Conservation (phyloP, 805 yeast genomes). For the Lipomyces mesembrius region DNA sequence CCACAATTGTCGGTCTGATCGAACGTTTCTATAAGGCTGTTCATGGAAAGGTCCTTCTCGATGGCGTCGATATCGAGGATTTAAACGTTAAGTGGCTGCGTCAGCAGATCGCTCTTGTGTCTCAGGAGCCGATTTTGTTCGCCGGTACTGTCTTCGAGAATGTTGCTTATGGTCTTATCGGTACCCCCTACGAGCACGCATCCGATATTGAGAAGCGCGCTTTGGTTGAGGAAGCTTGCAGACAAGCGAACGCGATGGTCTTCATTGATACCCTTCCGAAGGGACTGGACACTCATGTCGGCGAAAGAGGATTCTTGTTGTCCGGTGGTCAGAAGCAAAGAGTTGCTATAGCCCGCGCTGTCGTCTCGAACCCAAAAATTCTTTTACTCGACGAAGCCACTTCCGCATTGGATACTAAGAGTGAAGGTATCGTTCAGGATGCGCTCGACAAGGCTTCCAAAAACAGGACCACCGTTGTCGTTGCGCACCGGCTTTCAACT, state of each 20-base stretch:
- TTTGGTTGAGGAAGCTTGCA: conserved; percentile 51
- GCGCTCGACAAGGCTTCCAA: conserved; percentile 50
- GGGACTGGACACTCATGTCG: conserved; percentile 56
- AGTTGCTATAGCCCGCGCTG: conserved; percentile 64
- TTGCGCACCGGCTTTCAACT: conserved; percentile 59
- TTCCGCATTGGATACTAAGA: conserved; percentile 66
- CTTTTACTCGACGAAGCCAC: conserved; percentile 69
- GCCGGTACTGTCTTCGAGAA: conserved; percentile 82
- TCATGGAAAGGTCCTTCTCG: conserved; percentile 54
- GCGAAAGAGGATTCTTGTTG: conserved; percentile 61
- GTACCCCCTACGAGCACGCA: conserved; percentile 43
- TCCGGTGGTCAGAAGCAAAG: conserved; percentile 76
- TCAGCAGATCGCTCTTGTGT: conserved; percentile 61
- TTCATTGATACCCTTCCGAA: conserved; percentile 59
- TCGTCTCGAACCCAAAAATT: conserved; percentile 59
- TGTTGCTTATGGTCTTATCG: conserved; percentile 70
- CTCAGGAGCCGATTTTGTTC: conserved; percentile 64
- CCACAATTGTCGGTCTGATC: conserved; percentile 56
- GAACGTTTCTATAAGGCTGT: conserved; percentile 63
- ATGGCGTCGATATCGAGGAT: conserved; percentile 56
- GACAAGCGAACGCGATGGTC: conserved; percentile 56
- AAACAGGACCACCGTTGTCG: conserved; percentile 61
- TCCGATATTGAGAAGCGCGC: conserved; percentile 48
- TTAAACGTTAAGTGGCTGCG: conserved; percentile 59
- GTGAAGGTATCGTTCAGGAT: conserved; percentile 63